Conservation (phyloP, 345 rosid species). For the Eucalyptus sideroxylon region DNA sequence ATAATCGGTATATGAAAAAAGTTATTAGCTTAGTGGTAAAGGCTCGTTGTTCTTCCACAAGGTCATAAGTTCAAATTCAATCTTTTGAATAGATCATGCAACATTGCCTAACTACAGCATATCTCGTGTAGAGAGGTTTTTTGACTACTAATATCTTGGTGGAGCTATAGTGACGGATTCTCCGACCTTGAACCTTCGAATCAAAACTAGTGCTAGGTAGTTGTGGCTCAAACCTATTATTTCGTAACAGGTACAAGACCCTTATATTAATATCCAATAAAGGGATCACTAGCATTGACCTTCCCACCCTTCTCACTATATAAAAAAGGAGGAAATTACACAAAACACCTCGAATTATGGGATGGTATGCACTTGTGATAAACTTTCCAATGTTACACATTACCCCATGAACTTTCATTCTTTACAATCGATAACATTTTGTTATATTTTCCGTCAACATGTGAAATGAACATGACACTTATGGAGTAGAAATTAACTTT, state of each 20-base stretch:
- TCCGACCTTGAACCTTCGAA: fast-evolving
- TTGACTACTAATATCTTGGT: neutral
- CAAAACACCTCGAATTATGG: neutral
- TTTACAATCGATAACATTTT: neutral
- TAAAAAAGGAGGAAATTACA: neutral
- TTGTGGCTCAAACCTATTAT: fast-evolving
- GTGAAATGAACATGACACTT: neutral
- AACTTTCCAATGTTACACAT: neutral
- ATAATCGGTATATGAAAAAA: neutral
- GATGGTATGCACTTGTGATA: neutral
- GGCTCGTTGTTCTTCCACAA: neutral
- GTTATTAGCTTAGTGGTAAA: neutral
- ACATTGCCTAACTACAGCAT: neutral
- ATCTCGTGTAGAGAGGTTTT: neutral
- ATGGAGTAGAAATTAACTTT: neutral
- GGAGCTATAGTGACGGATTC: fast-evolving
- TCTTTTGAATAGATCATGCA: neutral
- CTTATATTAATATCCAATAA: fast-evolving
- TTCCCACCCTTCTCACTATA: neutral
- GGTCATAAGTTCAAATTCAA: neutral
- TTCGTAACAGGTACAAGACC: fast-evolving
- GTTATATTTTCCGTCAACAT: neutral
- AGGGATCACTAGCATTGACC: fast-evolving
- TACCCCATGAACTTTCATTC: neutral
- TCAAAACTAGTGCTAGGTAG: fast-evolving